Base-by-base conservation (phyloP, 257 asterid species). In the Solanum acaule region DNA sequence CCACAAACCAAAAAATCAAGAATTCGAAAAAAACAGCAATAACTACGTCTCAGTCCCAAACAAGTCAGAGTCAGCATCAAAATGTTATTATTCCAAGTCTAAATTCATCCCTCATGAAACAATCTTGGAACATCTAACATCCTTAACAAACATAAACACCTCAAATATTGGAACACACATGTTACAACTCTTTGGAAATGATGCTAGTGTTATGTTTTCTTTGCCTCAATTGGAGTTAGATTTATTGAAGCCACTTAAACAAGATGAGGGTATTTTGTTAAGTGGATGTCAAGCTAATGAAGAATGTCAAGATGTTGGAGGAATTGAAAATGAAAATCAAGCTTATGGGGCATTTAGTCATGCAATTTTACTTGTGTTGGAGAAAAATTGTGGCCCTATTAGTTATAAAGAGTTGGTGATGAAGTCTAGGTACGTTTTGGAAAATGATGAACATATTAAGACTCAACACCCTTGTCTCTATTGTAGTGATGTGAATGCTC, bases 261-360 rank as follows among this genome's bases (percentile, higher is more conserved):
- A 90, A 49, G 98, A 96, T 31, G 94, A 94, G 88, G 98, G 99
- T 82, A 94, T 96, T 84, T 89, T 96, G 52, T 92, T 95, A 9
- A 95, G 98, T 37, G 99, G 98, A 16, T 96, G 99, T 59, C 94
- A 96, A 86, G 90, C 91, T n/a, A 87, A 94, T 23, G 98, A 95
- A 90, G 90, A 93, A 11, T 95, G 98, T 23, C 94, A 94, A 18
- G 99, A 96, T 86, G 94, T 94, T 87, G 88, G 87, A 38, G 88
- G 8, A 37, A 84, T 20, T 52, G 96, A 89, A 61, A 87, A 88
- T 15, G 92, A 89, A 65, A 84, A 86, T 15, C 78, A 88, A 85
- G 92, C 98, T 8, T 96, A 92, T 84, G 99, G 99, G 15, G 96
- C 97, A 25, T 96, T 95, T 67, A 95, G 95, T 83, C 91, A 94